Evolutionary conservation across 192 early-diverging fungal species (phyloP), one percentile per base, ranked within the genome.

Genomic region (Coemansia sp.): DNA sequence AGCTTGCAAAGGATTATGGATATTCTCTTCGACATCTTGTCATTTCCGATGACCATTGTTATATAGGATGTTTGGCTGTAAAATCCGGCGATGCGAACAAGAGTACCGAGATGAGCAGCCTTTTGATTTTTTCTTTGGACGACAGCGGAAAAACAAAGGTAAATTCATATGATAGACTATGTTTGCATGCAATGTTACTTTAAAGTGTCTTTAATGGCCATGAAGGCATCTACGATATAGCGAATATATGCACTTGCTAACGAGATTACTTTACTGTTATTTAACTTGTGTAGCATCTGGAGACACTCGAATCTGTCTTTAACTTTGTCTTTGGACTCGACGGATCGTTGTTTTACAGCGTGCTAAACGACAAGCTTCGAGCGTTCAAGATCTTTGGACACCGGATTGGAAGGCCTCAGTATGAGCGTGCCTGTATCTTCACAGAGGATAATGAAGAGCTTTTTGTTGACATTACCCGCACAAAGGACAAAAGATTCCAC

Each of bases 391-490:
- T 90, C 43, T 16, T 71, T 18, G 63, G 62, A 8, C 84, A 83
- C 38, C 44, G 57, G 3, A 63, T 75, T 19, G 81, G 69, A 0
- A 58, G 26, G 13, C 62, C 61, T 19, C 71, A 64, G 65, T 50
- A 19, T 12, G 26, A 69, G 3, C 69, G 71, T 13, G 23, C 44
- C 23, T 68, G 86, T 6, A 69, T 92, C 5, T 93, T 84, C 75
- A 83, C 86, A 56, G 92, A 93, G 59, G 59, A 65, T 7, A 83
- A 91, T 40, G 80, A 86, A 43, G 85, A 88, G 32, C 85, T 86
- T 42, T 91, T 93, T 87, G 85, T 93, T 11, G 92, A 93, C 76
- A 88, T 93, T 43, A 88, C 88, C 11, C 80, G 85, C 15, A 88
- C 92, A 54, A 93, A 91, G 68, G 92, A 93, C 74, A 85, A 83